Conservation (phyloP, 2,329 filamentous ascomycete species). For the Aspergillus brasiliensis region DNA sequence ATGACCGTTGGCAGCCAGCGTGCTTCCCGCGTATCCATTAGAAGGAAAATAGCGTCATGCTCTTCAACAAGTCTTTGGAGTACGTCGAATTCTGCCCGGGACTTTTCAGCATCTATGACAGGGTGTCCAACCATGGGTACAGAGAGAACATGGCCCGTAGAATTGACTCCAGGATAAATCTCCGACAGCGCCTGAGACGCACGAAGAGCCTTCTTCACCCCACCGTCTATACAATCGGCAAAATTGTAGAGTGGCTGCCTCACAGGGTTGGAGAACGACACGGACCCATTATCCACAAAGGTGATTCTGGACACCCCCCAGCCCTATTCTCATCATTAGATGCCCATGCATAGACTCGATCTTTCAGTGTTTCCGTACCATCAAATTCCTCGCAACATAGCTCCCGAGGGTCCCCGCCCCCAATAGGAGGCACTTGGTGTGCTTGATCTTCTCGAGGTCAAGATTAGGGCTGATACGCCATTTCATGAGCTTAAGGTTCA, state of each 20-base stretch:
- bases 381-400: conserved; percentile 86
- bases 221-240: conserved; percentile 82
- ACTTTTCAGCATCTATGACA: conserved; percentile 70
- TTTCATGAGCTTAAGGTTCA: conserved; percentile 98
- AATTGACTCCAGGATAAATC: conserved; percentile 89
- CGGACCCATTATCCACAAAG: conserved; percentile 88
- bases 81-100: conserved; percentile 72
- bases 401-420: conserved; percentile 92
- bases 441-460: conserved; percentile 84
- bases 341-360: neutral
- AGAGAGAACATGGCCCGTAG: conserved; percentile 75
- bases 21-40: conserved; percentile 95
- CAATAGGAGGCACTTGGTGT: conserved; percentile 84
- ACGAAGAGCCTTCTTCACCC: conserved; percentile 76
- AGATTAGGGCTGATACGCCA: conserved; percentile 92
- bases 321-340: conserved; percentile 48
- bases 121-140: conserved; percentile 97
- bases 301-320: conserved; percentile 97
- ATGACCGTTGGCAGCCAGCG: conserved; percentile 95
- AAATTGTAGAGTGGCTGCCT: conserved; percentile 92
- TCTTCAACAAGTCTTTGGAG: conserved; percentile 74
- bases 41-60: conserved; percentile 91
- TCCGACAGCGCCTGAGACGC: conserved; percentile 78
- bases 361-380: conserved; percentile 49
- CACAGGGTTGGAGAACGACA: conserved; percentile 96